These are phyloP conservation scores for Arthromyces matolae DNA, from an alignment of 768 basidiomycete genomes.

Conservation along the genomic window DNA sequence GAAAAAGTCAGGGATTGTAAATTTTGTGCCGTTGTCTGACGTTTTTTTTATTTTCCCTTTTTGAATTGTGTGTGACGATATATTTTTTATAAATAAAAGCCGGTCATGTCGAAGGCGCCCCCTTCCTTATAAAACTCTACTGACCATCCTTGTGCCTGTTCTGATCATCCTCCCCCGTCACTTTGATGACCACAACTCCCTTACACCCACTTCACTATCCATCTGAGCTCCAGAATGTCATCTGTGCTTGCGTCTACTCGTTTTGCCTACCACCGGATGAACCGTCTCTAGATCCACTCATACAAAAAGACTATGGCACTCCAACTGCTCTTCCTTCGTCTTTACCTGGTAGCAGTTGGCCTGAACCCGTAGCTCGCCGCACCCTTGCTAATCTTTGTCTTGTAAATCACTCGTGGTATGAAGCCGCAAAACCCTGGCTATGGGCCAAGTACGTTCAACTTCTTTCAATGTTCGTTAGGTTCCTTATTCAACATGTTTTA, in stretches of 20 bases:
- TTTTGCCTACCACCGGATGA: conserved; percentile 52
- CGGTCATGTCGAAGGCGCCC: conserved; percentile 1
- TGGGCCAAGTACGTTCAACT: conserved; percentile 58
- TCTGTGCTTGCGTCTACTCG: conserved; percentile 71
- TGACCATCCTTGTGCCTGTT: neutral
- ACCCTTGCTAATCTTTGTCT: conserved; percentile 71
- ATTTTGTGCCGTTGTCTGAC: no score
- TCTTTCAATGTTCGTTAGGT: conserved; percentile 1
- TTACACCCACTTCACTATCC: conserved; percentile 47
- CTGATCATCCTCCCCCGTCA: neutral
- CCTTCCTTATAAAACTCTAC: conserved; percentile 6
- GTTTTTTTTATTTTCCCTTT: no score
- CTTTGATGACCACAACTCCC: conserved; percentile 27
- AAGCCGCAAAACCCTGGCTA: conserved; percentile 84
- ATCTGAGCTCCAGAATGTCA: conserved; percentile 65
- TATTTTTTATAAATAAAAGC: conserved; percentile 10
- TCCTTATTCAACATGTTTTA: conserved; percentile 12
- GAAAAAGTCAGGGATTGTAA: no score
- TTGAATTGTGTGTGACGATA: conserved; percentile 10
- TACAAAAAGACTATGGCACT: conserved; percentile 38
- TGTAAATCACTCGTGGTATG: conserved; percentile 74
- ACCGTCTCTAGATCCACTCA: conserved; percentile 70
- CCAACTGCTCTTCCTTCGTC: conserved; percentile 72
- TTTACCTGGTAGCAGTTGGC: conserved; percentile 66
- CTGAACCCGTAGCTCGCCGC: conserved; percentile 59